phyloP scores from a whole-genome alignment of 305 asterid species.

The Fraxinus ornus region DNA sequence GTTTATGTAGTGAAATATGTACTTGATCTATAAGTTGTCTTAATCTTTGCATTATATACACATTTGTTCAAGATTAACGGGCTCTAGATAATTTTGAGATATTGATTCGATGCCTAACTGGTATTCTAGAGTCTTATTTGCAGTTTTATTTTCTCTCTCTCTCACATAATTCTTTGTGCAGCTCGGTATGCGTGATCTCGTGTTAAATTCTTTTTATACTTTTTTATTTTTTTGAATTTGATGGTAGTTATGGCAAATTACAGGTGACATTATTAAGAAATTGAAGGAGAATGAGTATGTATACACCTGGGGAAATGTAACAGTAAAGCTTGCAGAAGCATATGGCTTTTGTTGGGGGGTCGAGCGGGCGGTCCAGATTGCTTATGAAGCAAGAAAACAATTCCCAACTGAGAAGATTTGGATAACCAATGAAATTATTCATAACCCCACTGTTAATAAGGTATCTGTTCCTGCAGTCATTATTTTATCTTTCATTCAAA shows the following conservation, averaged over 20 bases:
- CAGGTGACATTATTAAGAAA: conserved; percentile 81
- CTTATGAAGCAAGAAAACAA: conserved; percentile 92
- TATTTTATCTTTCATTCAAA: background rate
- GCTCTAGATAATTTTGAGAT: background rate
- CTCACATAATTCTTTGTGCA: no score
- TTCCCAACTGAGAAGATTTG: conserved; percentile 80
- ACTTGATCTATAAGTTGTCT: background rate
- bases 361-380: conserved; percentile 97
- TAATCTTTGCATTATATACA: background rate
- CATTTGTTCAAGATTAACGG: background rate
- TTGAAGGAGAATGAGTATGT: conserved; percentile 78
- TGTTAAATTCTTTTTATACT: background rate
- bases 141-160: background rate
- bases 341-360: conserved; percentile 99
- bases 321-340: conserved; percentile 88
- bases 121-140: background rate
- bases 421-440: conserved; percentile 92
- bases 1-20: background rate
- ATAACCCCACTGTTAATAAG: conserved; percentile 95
- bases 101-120: conserved; percentile 3
- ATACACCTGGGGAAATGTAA: conserved; percentile 75
- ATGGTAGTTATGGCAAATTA: background rate
- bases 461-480: conserved; percentile 30
- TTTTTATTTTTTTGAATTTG: background rate
- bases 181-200: background rate